These are phyloP conservation scores for Penicillium pulvis DNA, from an alignment of 495 filamentous ascomycete species.

Conservation along the genomic window DNA sequence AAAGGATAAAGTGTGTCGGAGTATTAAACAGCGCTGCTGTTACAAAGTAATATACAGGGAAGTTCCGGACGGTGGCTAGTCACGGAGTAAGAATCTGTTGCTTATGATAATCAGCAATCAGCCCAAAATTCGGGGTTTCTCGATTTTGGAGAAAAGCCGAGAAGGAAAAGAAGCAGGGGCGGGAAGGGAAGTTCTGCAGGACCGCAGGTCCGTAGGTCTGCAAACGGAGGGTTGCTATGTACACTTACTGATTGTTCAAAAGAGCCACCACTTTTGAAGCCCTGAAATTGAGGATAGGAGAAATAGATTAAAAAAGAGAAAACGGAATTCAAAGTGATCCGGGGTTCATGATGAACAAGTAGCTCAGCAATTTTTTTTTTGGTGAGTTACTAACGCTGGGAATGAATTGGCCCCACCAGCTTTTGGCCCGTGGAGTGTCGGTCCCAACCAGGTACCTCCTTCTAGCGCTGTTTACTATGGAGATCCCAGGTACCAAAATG, in stretches of 20 bases:
- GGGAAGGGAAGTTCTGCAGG: neutral
- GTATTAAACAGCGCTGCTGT: conserved; percentile 26
- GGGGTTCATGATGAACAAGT: neutral
- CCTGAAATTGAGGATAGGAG: neutral
- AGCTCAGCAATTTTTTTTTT: neutral
- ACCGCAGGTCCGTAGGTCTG: no score
- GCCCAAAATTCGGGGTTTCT: neutral
- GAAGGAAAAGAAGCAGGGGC: neutral
- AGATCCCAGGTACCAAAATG: neutral
- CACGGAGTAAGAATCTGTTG: conserved; percentile 6
- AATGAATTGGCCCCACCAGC: neutral
- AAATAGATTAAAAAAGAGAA: neutral
- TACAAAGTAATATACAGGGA: conserved; percentile 25
- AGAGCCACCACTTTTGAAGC: neutral
- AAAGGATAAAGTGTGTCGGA: conserved; percentile 1
- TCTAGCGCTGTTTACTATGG: neutral
- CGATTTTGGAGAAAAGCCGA: neutral
- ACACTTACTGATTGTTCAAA: neutral
- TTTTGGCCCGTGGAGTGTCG: neutral
- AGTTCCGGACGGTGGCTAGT: conserved; percentile 17
- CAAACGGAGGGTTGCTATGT: neutral
- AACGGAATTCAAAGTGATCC: neutral
- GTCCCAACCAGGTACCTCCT: neutral
- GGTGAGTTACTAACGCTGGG: neutral
- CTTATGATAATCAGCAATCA: neutral